A percentile compares a stretch with the other conserved stretches of the same genome.
Evolutionary conservation across 768 basidiomycete species (phyloP).

Genomic region (Suillus weaverae): DNA sequence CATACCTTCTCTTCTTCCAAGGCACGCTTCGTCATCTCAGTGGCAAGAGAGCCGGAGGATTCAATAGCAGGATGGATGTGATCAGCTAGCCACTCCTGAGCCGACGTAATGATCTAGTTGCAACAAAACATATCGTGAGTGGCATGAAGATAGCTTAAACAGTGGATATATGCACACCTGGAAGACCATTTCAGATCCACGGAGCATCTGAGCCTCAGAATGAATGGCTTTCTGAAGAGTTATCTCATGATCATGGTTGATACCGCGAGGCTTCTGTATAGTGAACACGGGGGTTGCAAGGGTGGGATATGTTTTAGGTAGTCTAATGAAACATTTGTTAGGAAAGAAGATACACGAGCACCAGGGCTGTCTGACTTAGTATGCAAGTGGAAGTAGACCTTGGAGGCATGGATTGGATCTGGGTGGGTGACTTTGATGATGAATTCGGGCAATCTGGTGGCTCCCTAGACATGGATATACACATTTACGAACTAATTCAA

Average conservation of each 20-base stretch:
- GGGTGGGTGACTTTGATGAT: conserved; percentile 71
- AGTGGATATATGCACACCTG: conserved; percentile 45
- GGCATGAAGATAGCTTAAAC: conserved; percentile 1
- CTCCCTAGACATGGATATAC: conserved; percentile 47
- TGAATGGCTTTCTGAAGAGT: conserved; percentile 62
- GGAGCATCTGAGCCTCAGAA: conserved; percentile 60
- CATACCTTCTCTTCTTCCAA: conserved; percentile 65
- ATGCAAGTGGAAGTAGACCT: conserved; percentile 65
- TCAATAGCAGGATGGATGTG: conserved; percentile 60
- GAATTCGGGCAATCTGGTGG: conserved; percentile 71
- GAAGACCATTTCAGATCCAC: conserved; percentile 78
- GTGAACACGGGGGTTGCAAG: conserved; percentile 68
- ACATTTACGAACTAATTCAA: conserved; percentile 1
- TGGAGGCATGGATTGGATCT: conserved; percentile 51
- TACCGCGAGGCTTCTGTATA: conserved; percentile 65
- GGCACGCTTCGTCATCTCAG: conserved; percentile 76
- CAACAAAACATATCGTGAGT: background rate
- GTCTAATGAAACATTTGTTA: conserved; percentile 39
- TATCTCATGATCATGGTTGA: conserved; percentile 55
- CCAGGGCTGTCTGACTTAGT: conserved; percentile 53
- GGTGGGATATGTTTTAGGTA: conserved; percentile 81
- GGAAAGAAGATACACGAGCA: background rate
- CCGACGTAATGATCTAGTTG: conserved; percentile 61
- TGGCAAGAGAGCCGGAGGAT: conserved; percentile 68
- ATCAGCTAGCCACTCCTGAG: conserved; percentile 69